These are phyloP conservation scores for Melanomma pulvis-pyrius DNA, from an alignment of 495 filamentous ascomycete species.

Conservation along the genomic window DNA sequence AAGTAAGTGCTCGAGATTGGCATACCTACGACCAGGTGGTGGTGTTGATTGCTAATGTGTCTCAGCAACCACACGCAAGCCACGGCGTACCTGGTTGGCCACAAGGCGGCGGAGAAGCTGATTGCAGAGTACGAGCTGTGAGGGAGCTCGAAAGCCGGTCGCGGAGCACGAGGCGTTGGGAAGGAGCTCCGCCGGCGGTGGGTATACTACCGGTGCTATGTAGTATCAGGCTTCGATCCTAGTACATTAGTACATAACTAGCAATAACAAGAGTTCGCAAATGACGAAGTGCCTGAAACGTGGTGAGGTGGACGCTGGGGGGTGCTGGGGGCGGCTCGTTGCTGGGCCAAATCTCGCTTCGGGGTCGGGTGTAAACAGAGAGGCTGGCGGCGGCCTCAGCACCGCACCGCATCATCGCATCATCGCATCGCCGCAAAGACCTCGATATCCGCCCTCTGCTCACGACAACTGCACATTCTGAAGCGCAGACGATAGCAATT, in stretches of 20 bases:
- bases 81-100: constrained; percentile 46
- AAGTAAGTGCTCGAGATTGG: constrained; percentile 16
- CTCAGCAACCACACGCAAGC: constrained; percentile 47
- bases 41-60: background rate
- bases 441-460: background rate
- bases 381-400: background rate
- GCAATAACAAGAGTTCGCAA: too few relatives aligned
- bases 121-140: constrained; percentile 47
- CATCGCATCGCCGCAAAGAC: background rate
- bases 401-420: constrained; percentile 1
- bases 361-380: background rate
- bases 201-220: too few relatives aligned
- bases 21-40: background rate
- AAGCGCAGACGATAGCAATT: background rate
- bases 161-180: background rate
- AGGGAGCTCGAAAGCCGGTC: background rate
- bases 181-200: background rate
- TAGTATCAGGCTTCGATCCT: too few relatives aligned
- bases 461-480: background rate
- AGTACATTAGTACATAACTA: too few relatives aligned
- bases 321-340: background rate
- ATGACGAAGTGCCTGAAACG: background rate
- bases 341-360: constrained; percentile 1
- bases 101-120: constrained; percentile 51
- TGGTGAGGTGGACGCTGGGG: background rate